Base-by-base conservation (phyloP, 345 rosid species). In the Linum trigynum region DNA sequence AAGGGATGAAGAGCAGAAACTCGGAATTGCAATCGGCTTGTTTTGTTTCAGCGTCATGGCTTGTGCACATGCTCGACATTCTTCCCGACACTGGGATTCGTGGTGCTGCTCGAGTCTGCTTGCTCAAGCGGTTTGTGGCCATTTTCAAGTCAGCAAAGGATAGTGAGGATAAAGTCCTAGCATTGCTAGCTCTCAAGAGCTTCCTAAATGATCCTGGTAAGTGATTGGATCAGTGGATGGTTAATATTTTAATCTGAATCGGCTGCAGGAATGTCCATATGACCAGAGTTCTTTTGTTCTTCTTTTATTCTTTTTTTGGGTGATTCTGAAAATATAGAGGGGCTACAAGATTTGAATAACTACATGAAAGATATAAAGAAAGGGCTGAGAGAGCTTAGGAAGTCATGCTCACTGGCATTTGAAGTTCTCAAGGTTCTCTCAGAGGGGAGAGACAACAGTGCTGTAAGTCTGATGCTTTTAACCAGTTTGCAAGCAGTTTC, bases 61-160 rank as follows among this genome's bases (percentile, higher is more conserved):
- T 86, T 1, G 61, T 73, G 40, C 69, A 83, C 73, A 81, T 83
- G 87, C 84, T 86, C 2, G 40, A 39, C 43, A 61, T 63, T 75
- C 80, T 84, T 69, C 92, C 92, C 3, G 86, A 86, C 70, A 81
- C 86, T 0, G 92, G 92, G 55, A 76, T 84, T 59, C 69, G 75
- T 70, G 82, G 81, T 67, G 92, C 86, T 32, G 92, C 87, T 35
- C 76, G 87, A 51, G 79, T 72, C 50, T 86, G 87, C 83, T 79
- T 86, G 75, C 84, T 86, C 79, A 77, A 79, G 74, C 77, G 55
- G 70, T 77, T 82, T 50, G 39, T 86, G 38, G 61, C 73, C 4
- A 77, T 77, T 64, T 80, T 86, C 67, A 79, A 74, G 74, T 84
- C 86, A 12, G 67, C 81, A 0, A 84, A 77, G 66, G 82, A 84